Percentiles rank a stretch among this genome's conserved stretches.
These are phyloP conservation scores for Rhodotorula sp. DNA, from an alignment of 1,284 basidiomycete species.

Conservation along the genomic window DNA sequence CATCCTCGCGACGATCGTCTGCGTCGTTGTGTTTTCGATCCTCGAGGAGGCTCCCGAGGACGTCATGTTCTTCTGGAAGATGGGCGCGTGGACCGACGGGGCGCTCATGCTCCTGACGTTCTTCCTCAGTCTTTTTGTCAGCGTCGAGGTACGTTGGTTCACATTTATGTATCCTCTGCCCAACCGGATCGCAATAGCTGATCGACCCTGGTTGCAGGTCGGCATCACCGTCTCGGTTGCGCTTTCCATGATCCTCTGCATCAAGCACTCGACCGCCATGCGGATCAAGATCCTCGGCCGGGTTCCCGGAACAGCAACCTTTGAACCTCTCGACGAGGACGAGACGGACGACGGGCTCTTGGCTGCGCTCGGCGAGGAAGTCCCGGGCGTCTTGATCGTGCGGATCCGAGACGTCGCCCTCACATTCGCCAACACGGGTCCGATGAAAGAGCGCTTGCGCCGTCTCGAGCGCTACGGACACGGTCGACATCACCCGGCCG, in stretches of 20 bases:
- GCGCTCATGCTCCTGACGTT: conserved; percentile 80
- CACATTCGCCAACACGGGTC: conserved; percentile 85
- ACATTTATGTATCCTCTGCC: no score
- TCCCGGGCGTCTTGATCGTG: conserved; percentile 72
- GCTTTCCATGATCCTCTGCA: conserved; percentile 79
- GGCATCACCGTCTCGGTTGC: conserved; percentile 81
- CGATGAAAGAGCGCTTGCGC: conserved; percentile 77
- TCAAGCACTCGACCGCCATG: conserved; percentile 74
- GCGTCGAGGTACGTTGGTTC: conserved; percentile 61
- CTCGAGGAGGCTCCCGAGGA: conserved; percentile 85
- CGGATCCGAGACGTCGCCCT: conserved; percentile 70
- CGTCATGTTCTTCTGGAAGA: conserved; percentile 55
- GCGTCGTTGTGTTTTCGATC: conserved; percentile 76
- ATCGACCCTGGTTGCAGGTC: conserved; percentile 21
- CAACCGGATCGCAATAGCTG: background rate
- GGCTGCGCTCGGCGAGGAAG: conserved; percentile 58
- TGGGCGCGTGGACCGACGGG: conserved; percentile 83
- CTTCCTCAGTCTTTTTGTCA: conserved; percentile 71
- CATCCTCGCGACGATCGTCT: conserved; percentile 74
- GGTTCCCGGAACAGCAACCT: conserved; percentile 55
- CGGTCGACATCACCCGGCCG: conserved; percentile 72
- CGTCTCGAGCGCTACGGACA: conserved; percentile 59
- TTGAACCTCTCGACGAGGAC: conserved; percentile 56
- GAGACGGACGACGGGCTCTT: conserved; percentile 52
- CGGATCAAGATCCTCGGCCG: conserved; percentile 74